Evolutionary conservation across 805 yeast genomes (phyloP).

Genomic region (Ogataea methylovora): DNA sequence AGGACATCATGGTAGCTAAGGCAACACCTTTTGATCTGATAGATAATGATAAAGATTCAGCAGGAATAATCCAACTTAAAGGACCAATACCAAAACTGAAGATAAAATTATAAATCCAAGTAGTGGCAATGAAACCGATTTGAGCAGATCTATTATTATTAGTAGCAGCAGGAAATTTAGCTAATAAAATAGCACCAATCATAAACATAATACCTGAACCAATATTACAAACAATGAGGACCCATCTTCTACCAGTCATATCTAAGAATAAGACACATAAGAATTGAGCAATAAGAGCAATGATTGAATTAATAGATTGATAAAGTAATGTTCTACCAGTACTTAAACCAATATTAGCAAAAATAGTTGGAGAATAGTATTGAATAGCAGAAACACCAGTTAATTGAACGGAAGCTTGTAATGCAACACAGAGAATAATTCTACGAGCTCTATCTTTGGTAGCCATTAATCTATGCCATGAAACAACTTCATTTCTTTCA

Average conservation of each 20-base stretch:
- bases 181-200: constrained; percentile 16
- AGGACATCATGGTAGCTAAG: constrained; percentile 33
- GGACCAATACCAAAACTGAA: constrained; percentile 20
- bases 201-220: constrained; percentile 11
- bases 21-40: constrained; percentile 58
- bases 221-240: constrained; percentile 9
- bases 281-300: constrained; percentile 17
- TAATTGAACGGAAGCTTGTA: constrained; percentile 19
- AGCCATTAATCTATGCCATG: constrained; percentile 34
- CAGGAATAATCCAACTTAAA: constrained; percentile 44
- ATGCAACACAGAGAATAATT: constrained; percentile 17
- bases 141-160: constrained; percentile 15
- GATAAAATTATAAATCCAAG: constrained; percentile 21
- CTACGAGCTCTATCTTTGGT: constrained; percentile 18
- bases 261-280: constrained; percentile 13
- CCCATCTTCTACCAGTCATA: constrained; percentile 16
- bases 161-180: constrained; percentile 13
- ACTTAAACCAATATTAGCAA: constrained; percentile 36
- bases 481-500: constrained; percentile 16
- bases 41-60: constrained; percentile 49
- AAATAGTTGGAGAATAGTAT: constrained; percentile 39
- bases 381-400: constrained; percentile 40
- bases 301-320: constrained; percentile 18
- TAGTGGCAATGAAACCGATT: constrained; percentile 20
- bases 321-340: constrained; percentile 17